A percentile compares a stretch with the other conserved stretches of the same genome.
These are phyloP conservation scores for Chlamydomonas schloesseri DNA, from an alignment of 139 green algal species.

Conservation along the genomic window DNA sequence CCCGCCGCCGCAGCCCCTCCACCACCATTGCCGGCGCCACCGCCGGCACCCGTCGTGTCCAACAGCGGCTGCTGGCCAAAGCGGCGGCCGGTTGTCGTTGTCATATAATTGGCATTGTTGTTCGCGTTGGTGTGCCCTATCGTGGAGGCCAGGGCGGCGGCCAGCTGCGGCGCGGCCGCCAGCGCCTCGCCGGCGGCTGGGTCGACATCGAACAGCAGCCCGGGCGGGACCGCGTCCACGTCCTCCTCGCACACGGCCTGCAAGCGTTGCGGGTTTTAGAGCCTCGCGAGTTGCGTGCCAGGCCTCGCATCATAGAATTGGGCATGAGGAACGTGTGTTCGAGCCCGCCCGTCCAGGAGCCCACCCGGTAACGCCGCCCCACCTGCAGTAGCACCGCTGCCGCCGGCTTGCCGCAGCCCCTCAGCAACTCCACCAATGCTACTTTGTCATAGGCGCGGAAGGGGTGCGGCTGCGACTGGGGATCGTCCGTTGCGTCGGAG, in stretches of 20 bases:
- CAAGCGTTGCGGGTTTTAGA: no score
- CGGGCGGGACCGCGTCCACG: neutral
- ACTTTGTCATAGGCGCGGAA: conserved; percentile 11
- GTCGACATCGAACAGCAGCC: conserved; percentile 40
- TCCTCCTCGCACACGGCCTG: conserved; percentile 26
- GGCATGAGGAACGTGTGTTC: no score
- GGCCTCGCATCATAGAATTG: no score
- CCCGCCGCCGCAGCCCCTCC: neutral
- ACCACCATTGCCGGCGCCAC: neutral
- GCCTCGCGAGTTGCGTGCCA: neutral
- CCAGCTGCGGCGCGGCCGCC: neutral
- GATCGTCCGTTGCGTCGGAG: neutral
- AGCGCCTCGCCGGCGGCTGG: neutral
- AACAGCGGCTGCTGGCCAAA: neutral
- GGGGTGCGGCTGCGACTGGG: neutral
- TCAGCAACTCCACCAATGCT: neutral
- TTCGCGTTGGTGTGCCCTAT: no score
- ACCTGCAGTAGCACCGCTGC: conserved; percentile 33
- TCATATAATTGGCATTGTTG: no score
- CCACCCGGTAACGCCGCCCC: neutral
- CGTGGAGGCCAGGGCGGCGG: neutral
- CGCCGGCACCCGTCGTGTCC: no score
- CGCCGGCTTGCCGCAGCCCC: neutral
- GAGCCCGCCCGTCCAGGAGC: no score
- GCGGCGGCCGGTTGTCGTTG: no score